These are phyloP conservation scores for Phytomonas serpens DNA, from an alignment of 208 protist species.

Conservation along the genomic window DNA sequence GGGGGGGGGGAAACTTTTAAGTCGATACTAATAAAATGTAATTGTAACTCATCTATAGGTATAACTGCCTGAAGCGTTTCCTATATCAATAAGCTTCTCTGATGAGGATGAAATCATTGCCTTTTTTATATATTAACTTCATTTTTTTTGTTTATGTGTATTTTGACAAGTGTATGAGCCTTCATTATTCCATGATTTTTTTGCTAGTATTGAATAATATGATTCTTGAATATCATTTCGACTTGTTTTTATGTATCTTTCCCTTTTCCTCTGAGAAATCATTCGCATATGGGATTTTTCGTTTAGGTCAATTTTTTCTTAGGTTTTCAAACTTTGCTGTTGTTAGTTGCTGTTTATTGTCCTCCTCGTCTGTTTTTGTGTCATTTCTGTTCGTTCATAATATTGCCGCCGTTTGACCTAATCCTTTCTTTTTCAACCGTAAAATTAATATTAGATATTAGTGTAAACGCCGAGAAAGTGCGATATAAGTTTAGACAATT, in stretches of 20 bases:
- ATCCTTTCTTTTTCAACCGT: background rate
- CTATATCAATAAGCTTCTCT: background rate
- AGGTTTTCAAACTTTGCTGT: background rate
- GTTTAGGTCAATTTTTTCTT: conserved; percentile 3
- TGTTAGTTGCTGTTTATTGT: background rate
- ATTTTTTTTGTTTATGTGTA: background rate
- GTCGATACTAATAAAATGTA: background rate
- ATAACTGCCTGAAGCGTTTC: background rate
- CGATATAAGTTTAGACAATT: conserved; percentile 1
- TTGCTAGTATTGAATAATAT: background rate
- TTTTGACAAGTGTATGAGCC: background rate
- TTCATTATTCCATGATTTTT: background rate
- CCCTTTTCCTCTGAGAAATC: background rate
- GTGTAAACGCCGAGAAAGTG: background rate
- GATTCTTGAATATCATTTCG: conserved; percentile 5
- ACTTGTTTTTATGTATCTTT: background rate
- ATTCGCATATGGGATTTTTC: background rate
- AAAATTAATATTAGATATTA: background rate
- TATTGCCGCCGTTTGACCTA: background rate
- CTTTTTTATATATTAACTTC: background rate
- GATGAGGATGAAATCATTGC: background rate
- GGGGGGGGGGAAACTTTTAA: background rate
- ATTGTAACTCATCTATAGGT: background rate
- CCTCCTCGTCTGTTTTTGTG: background rate
- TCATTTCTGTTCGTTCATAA: conserved; percentile 1